Percentiles rank a stretch among this genome's conserved stretches.
Evolutionary conservation across 2,329 filamentous ascomycete species (phyloP).

Genomic region (Ophiognomonia clavigignenti-juglandacearum): DNA sequence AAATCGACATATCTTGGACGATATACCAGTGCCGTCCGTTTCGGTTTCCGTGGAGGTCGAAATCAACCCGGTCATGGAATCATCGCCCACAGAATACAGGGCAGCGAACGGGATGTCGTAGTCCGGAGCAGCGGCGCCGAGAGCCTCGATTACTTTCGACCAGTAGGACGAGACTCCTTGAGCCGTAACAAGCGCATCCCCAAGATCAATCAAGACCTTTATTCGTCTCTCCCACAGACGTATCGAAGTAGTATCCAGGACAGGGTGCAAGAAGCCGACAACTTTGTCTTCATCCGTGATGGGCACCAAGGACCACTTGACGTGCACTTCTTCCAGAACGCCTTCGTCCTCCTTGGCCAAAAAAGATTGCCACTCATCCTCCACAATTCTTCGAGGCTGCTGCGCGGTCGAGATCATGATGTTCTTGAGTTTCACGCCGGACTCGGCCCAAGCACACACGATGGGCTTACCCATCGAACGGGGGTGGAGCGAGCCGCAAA

Average conservation of each 20-base stretch:
- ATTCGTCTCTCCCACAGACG: constrained; percentile 44
- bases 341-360: constrained; percentile 35
- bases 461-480: constrained; percentile 55
- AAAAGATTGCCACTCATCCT: constrained; percentile 43
- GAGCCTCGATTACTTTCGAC: constrained; percentile 37
- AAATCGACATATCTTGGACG: constrained; percentile 33
- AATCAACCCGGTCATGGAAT: constrained; percentile 21
- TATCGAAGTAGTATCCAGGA: constrained; percentile 42
- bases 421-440: constrained; percentile 30
- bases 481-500: constrained; percentile 63
- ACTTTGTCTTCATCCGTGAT: constrained; percentile 37
- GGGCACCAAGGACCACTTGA: constrained; percentile 43
- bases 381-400: constrained; percentile 29
- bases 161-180: constrained; percentile 44
- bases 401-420: constrained; percentile 31
- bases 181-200: constrained; percentile 37
- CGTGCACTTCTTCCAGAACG: constrained; percentile 39
- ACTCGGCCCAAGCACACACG: constrained; percentile 55
- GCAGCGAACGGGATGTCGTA: constrained; percentile 48
- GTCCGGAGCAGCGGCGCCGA: constrained; percentile 36
- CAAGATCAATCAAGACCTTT: constrained; percentile 45
- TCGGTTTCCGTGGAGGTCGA: not conserved
- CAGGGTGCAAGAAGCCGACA: constrained; percentile 42
- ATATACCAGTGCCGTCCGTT: constrained; percentile 17
- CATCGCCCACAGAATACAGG: constrained; percentile 44